These are phyloP conservation scores for Aspergillus leporis DNA, from an alignment of 495 filamentous ascomycete species.

Conservation along the genomic window DNA sequence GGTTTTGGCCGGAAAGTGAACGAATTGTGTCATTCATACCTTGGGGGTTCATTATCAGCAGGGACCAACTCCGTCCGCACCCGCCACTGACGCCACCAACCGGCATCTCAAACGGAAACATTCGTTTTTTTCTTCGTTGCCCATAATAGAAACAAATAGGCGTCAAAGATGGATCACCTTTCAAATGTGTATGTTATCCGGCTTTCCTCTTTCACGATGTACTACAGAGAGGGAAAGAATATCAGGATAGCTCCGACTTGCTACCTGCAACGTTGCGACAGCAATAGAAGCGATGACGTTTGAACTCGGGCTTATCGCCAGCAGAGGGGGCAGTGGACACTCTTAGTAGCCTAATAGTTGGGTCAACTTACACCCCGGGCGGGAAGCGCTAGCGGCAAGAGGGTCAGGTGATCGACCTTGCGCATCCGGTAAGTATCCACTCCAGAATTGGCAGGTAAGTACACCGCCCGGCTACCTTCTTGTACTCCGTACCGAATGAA, in stretches of 20 bases:
- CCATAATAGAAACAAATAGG: not conserved
- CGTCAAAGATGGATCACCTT: not conserved
- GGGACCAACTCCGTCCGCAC: conserved; percentile 20
- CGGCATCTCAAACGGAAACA: conserved; percentile 9
- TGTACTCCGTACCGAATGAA: not conserved
- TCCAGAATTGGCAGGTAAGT: not conserved
- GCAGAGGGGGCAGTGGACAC: conserved; percentile 15
- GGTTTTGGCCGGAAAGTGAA: not conserved
- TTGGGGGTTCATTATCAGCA: not conserved
- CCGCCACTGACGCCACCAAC: conserved; percentile 34
- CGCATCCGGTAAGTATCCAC: conserved; percentile 22
- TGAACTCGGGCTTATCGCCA: conserved; percentile 18
- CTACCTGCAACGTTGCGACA: not conserved
- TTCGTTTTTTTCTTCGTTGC: not conserved
- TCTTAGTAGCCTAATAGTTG: conserved; percentile 7
- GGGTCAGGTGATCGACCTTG: conserved; percentile 29
- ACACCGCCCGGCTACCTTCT: too few species aligned
- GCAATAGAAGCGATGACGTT: conserved; percentile 16
- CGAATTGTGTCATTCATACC: not conserved
- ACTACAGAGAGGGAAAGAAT: not conserved
- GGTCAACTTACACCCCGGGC: conserved; percentile 13
- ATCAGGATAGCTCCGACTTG: not conserved
- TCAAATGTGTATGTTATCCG: not conserved
- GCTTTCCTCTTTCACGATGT: not conserved
- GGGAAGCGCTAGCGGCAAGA: conserved; percentile 5